Evolutionary conservation across 116 monocot genomes (phyloP).

Genomic region (Phalaenopsis hybrid): DNA sequence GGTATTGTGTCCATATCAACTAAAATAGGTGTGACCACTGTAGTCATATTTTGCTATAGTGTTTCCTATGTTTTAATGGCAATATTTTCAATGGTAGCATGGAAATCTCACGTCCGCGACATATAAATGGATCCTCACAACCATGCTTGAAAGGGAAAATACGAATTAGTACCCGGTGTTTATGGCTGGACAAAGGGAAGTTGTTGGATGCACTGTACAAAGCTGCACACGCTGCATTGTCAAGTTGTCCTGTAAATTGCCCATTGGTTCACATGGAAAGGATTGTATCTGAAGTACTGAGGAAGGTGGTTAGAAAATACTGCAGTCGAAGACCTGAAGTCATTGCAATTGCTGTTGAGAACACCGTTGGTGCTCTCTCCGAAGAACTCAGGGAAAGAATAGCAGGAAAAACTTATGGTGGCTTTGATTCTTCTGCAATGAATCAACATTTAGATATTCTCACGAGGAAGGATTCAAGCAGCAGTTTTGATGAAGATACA

Average conservation of each 20-base stretch:
- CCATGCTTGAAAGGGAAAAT: slow-evolving; percentile 67
- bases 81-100: slow-evolving; percentile 43
- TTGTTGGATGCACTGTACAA: slow-evolving; percentile 87
- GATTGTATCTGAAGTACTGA: slow-evolving; percentile 79
- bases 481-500: slow-evolving; percentile 16
- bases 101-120: slow-evolving; percentile 55
- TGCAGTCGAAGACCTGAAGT: slow-evolving; percentile 87
- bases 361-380: slow-evolving; percentile 44
- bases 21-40: not conserved
- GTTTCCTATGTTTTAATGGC: not conserved
- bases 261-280: slow-evolving; percentile 86
- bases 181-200: slow-evolving; percentile 97
- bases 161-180: slow-evolving; percentile 75
- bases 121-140: slow-evolving; percentile 51
- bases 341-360: slow-evolving; percentile 74
- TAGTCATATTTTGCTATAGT: not conserved
- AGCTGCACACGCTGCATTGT: slow-evolving; percentile 86
- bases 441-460: slow-evolving; percentile 17
- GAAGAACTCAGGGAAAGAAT: slow-evolving; percentile 50
- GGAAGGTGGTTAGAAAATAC: slow-evolving; percentile 88
- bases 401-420: slow-evolving; percentile 39
- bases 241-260: slow-evolving; percentile 82
- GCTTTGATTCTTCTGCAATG: slow-evolving; percentile 18
- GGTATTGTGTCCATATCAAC: not conserved
- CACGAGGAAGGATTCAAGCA: slow-evolving; percentile 15